Evolutionary conservation across 176 grass and related monocot species (phyloP), one percentile per base, ranked within the genome.

Genomic region (Triticum urartu): DNA sequence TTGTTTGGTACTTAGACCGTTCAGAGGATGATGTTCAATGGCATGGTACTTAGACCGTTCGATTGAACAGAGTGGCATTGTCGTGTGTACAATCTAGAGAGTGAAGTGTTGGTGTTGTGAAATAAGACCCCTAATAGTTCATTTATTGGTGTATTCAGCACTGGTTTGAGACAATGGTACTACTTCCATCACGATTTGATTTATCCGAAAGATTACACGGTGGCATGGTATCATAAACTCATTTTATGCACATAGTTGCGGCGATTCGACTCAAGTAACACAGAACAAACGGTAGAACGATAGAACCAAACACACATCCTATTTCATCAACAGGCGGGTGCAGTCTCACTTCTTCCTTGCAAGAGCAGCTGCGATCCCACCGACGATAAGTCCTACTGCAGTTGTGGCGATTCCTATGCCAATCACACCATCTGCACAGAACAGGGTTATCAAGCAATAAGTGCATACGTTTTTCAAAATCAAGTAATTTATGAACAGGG

Each of bases 371-470:
- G 95, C 91, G 58, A 98, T 94, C 39, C 97, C 97, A 47, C 92
- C 97, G 50, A 93, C 89, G 36, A 98, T 35, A 77, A 98, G 88
- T 42, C 97, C 94, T 24, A 90, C 75, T 11, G 90, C 90, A 61
- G 97, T 91, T 38, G 97, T 89, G 4, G 94, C 94, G 15, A 98
- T 95, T 62, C 94, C 97, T 72, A 98, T 91, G 68, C 92, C 97
- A 77, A 98, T 98, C 45, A 96, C 24, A 77, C 97, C 97, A 83
- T 98, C 97, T 98, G 87, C 74, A 47, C 11, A 30, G 5, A 79
- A 59, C 54, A 43, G 22, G 12, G 72, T 34, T 66, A 17, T 40
- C 6, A 30, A 30, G 28, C 28, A 30, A 30, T 30, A 30, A 30
- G 28, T 30, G 28, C 28, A 30, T 2, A 30, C 28, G 28, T 30